Conservation (phyloP, 106 monocot genomes). For the Hemerocallis citrina region DNA sequence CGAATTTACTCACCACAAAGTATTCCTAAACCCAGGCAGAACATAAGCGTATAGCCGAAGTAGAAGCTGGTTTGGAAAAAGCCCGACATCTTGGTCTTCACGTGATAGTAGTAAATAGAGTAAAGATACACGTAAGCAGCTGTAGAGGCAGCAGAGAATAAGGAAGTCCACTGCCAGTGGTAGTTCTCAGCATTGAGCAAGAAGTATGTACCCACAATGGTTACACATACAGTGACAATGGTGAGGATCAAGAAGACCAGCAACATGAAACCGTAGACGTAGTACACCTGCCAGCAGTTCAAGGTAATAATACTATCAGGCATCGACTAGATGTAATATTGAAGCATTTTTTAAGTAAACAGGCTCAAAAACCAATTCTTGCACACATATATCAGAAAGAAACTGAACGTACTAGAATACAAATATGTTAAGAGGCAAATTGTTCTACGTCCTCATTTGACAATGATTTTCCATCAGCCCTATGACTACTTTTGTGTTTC, state of each 20-base stretch:
- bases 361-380: no score
- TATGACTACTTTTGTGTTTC: no score
- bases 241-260: conserved; percentile 40
- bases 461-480: no score
- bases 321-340: no score
- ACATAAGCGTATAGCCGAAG: conserved; percentile 59
- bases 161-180: conserved; percentile 51
- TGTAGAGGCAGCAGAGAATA: conserved; percentile 43
- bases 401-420: no score
- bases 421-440: no score
- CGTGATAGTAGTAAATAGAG: conserved; percentile 53
- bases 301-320: not conserved
- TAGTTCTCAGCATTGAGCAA: conserved; percentile 56
- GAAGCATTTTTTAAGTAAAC: no score
- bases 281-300: conserved; percentile 59
- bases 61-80: conserved; percentile 67
- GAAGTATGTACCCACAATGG: conserved; percentile 53
- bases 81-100: conserved; percentile 63
- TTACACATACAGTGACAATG: conserved; percentile 42
- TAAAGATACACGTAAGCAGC: conserved; percentile 46
- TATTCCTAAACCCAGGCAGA: conserved; percentile 46
- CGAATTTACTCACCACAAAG: conserved; percentile 32
- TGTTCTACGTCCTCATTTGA: no score
- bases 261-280: conserved; percentile 81
- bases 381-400: no score